These are phyloP conservation scores for Lindgomyces ingoldianus DNA, from an alignment of 495 filamentous ascomycete genomes.

Conservation along the genomic window DNA sequence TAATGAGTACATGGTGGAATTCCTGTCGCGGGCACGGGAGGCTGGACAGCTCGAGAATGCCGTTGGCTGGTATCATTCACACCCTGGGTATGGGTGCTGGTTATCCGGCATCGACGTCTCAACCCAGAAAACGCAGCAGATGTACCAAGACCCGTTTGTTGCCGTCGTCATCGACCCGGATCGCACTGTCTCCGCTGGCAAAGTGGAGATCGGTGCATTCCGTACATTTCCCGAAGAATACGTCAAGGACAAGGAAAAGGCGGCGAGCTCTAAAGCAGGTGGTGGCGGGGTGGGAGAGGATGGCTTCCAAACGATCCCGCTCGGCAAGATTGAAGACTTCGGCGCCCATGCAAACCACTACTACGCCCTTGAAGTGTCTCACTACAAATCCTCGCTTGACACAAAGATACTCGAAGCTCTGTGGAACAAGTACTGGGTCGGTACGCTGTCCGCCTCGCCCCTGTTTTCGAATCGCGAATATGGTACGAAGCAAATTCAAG, in stretches of 20 bases:
- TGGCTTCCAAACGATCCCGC: slow-evolving; percentile 75
- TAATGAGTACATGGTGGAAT: slow-evolving; percentile 94
- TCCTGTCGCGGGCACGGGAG: slow-evolving; percentile 72
- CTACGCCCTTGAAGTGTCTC: slow-evolving; percentile 85
- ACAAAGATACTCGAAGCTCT: slow-evolving; percentile 78
- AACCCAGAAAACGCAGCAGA: slow-evolving; percentile 83
- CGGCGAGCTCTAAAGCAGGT: slow-evolving; percentile 43
- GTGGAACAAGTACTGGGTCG: slow-evolving; percentile 99
- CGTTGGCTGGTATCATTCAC: slow-evolving; percentile 97
- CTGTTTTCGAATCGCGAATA: slow-evolving; percentile 93
- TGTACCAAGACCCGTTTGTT: slow-evolving; percentile 82
- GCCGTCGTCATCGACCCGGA: slow-evolving; percentile 98
- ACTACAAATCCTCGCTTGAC: slow-evolving; percentile 92
- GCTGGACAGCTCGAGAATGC: slow-evolving; percentile 79
- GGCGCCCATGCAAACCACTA: slow-evolving; percentile 88
- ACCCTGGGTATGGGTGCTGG: slow-evolving; percentile 99
- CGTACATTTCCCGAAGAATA: slow-evolving; percentile 82
- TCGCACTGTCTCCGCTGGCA: slow-evolving; percentile 88
- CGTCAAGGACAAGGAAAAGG: slow-evolving; percentile 36
- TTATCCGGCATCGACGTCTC: slow-evolving; percentile 91
- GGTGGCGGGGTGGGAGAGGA: slow-evolving; percentile 47
- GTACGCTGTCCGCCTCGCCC: slow-evolving; percentile 93
- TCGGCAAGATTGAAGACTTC: slow-evolving; percentile 92
- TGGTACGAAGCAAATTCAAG: slow-evolving; percentile 85
- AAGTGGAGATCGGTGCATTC: slow-evolving; percentile 97